Conservation (phyloP, 345 rosid species). For the Citrus sinensis region DVS_A1.0 CM039166.1:19976001-19976500, state of each 20-base stretch:
- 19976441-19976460: background rate
- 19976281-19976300: conserved; percentile 47
- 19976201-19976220: background rate
- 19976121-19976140: background rate
- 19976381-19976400: conserved; percentile 41
- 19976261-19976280: background rate
- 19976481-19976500: background rate
- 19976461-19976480: background rate
- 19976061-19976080: background rate
- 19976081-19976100: background rate
- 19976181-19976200: background rate
- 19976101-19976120: background rate
- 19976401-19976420: conserved; percentile 24
- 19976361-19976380: conserved; percentile 80
- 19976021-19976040: too few species aligned
- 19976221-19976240: background rate
- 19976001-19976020: background rate
- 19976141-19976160: background rate
- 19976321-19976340: conserved; percentile 69
- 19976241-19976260: background rate
- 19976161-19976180: background rate
- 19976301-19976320: conserved; percentile 92
- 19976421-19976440: conserved; percentile 47
- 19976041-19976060: too few species aligned
- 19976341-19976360: conserved; percentile 91